These are phyloP conservation scores for Sugiyamaella xylanicola DNA, from an alignment of 1,139 yeast genomes.

Conservation along the genomic window DNA sequence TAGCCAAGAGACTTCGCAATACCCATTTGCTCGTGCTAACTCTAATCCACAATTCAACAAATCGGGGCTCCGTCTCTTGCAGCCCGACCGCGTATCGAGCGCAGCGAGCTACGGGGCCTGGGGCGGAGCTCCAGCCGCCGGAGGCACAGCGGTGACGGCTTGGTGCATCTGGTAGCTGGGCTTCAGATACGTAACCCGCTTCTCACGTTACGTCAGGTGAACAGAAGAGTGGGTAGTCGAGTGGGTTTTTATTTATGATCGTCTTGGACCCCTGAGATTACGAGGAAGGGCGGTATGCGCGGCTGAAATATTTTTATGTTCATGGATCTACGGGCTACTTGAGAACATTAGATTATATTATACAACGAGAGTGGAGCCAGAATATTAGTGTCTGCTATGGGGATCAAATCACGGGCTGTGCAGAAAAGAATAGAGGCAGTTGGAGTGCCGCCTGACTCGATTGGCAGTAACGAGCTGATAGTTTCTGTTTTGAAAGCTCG, in stretches of 20 bases:
- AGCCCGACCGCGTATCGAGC: not conserved
- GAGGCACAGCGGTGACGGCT: too few species aligned
- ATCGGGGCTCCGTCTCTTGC: too few species aligned
- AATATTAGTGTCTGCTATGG: slow-evolving; percentile 23
- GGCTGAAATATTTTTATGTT: not conserved
- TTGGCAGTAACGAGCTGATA: slow-evolving; percentile 38
- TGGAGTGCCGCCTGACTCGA: slow-evolving; percentile 39
- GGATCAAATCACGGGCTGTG: slow-evolving; percentile 31
- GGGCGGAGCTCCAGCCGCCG: slow-evolving; percentile 1
- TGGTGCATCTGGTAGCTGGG: too few species aligned
- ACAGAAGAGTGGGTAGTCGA: too few species aligned
- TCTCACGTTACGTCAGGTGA: too few species aligned
- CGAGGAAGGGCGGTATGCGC: not conserved
- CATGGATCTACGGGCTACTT: too few species aligned
- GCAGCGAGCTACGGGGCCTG: not conserved
- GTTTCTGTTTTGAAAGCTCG: slow-evolving; percentile 39
- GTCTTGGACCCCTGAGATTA: not conserved
- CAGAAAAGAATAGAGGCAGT: slow-evolving; percentile 33
- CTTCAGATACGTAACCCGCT: too few species aligned
- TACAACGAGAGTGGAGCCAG: not conserved
- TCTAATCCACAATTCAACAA: too few species aligned
- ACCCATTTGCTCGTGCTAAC: too few species aligned
- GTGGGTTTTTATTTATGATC: too few species aligned
- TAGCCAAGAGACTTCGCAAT: too few species aligned
- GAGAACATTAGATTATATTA: too few species aligned